Base-by-base conservation (phyloP, 2,329 filamentous ascomycete species). In the Fusarium foetens region DNA sequence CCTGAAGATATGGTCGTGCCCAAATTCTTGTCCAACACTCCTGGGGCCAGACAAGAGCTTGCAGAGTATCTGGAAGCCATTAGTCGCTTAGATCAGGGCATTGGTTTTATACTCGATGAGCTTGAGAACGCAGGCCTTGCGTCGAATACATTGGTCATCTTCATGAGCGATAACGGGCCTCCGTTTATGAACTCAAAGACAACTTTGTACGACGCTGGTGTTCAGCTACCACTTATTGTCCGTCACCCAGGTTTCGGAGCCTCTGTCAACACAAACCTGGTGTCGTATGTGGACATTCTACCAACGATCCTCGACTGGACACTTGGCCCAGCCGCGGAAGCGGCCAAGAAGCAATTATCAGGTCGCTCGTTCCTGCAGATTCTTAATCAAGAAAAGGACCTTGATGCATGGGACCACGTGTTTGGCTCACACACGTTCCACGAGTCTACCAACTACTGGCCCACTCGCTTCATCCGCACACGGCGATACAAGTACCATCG, bases 371-470 rank as follows among this genome's bases (percentile, higher is more conserved):
- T 55, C 5, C 38, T 55, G 0, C 1, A 42, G 0, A 43, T 43
- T 7, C 27, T 55, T 1, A 4, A 21, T 1, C 6, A 55, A 1
- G 6, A 33, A 21, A 14, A 8, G 4, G 6, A 33, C 3, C 27
- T 43, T 3, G 49, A 75, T 3, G 72, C 69, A 8, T 77, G 79
- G 74, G 68, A 79, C n/a, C 79, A 83, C 16, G 82, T 87, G 12
- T 86, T 84, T 64, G 85, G 86, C 21, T 86, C 84, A 1, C 85
- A 87, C 72, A 87, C 86, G 3, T 2, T 87, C 86, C 10, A 86
- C 84, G 68, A 87, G 86, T 75, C 87, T 81, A 80, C 85, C 83
- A 86, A 86, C 68, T 87, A 86, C 76, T 87, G 82, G 81, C 85
- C 86, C 0, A 87, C 85, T 3, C 80, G 85, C 17, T 84, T 81